Percentiles rank a stretch among this genome's conserved stretches.
Conservation (phyloP, 306 rosid species). For the Hylodesmum podocarpum region DNA sequence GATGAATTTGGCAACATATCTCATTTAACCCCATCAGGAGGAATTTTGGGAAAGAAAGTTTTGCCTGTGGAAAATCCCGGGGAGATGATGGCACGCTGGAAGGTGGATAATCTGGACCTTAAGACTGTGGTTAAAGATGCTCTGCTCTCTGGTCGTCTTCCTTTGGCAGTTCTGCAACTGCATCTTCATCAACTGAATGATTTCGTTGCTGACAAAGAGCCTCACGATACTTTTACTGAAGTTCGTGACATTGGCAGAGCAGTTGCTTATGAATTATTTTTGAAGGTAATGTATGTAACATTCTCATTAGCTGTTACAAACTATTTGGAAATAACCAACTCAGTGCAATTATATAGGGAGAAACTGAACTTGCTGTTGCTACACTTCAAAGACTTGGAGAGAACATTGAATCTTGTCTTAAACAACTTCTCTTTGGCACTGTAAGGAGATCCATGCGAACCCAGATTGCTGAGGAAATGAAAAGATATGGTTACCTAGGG, state of each 20-base stretch:
- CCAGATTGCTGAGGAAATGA: slow-evolving; percentile 78
- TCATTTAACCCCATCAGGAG: slow-evolving; percentile 50
- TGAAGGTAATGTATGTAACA: slow-evolving; percentile 61
- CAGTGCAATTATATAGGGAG: slow-evolving; percentile 69
- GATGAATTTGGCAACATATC: slow-evolving; percentile 55
- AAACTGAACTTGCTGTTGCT: slow-evolving; percentile 88
- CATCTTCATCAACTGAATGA: slow-evolving; percentile 79
- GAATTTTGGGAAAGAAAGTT: slow-evolving; percentile 45
- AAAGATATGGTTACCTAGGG: slow-evolving; percentile 79
- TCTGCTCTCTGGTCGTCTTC: slow-evolving; percentile 91
- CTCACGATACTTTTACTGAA: slow-evolving; percentile 79
- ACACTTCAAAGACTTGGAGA: slow-evolving; percentile 94
- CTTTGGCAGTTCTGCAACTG: slow-evolving; percentile 93
- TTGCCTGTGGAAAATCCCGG: slow-evolving; percentile 76
- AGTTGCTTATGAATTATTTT: slow-evolving; percentile 91
- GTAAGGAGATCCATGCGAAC: slow-evolving; percentile 77
- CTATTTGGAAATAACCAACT: slow-evolving; percentile 29
- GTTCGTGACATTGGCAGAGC: slow-evolving; percentile 95
- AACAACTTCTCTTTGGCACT: slow-evolving; percentile 86
- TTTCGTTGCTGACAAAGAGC: slow-evolving; percentile 60
- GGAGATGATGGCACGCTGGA: slow-evolving; percentile 98
- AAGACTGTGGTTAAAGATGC: slow-evolving; percentile 93
- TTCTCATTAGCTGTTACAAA: slow-evolving; percentile 24
- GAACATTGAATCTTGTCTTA: slow-evolving; percentile 83
- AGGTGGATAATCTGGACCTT: slow-evolving; percentile 77